Conservation (phyloP, 2,329 filamentous ascomycete genomes). For the Fusarium fracticaudum region DNA sequence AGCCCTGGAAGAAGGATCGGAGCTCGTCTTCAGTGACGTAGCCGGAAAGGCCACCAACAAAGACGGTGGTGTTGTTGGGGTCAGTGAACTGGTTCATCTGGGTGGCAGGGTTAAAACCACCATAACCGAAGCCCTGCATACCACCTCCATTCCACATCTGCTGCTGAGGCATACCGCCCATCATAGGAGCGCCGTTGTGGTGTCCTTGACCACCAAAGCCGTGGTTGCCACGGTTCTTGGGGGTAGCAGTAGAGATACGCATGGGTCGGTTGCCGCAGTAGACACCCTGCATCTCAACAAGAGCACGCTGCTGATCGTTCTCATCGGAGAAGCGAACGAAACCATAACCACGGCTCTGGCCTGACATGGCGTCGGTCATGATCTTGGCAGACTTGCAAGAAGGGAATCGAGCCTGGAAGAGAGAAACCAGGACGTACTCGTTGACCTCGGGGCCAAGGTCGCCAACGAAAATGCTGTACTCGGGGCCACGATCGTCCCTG, state of each 20-base stretch:
- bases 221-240: constrained; percentile 78
- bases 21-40: constrained; percentile 99
- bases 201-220: constrained; percentile 54
- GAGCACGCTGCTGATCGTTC: constrained; percentile 92
- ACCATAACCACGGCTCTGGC: constrained; percentile 96
- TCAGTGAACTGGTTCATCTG: constrained; percentile 99
- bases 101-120: constrained; percentile 59
- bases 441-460: constrained; percentile 98
- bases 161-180: constrained; percentile 57
- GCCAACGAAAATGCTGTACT: constrained; percentile 97
- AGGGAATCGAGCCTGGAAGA: constrained; percentile 95
- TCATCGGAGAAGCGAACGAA: constrained; percentile 98
- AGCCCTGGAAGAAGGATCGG: constrained; percentile 99
- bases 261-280: constrained; percentile 99
- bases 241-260: constrained; percentile 97
- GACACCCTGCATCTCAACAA: constrained; percentile 98
- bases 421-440: constrained; percentile 95
- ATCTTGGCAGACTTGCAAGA: constrained; percentile 99
- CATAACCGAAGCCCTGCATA: constrained; percentile 51
- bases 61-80: constrained; percentile 99
- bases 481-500: constrained; percentile 93
- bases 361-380: constrained; percentile 98
- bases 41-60: constrained; percentile 94
- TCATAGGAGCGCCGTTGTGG: constrained; percentile 57
- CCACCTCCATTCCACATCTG: constrained; percentile 51